Evolutionary conservation across 495 filamentous ascomycete genomes (phyloP), one percentile per base, ranked within the genome.

Genomic region (Tetracladium marchalianum): DNA sequence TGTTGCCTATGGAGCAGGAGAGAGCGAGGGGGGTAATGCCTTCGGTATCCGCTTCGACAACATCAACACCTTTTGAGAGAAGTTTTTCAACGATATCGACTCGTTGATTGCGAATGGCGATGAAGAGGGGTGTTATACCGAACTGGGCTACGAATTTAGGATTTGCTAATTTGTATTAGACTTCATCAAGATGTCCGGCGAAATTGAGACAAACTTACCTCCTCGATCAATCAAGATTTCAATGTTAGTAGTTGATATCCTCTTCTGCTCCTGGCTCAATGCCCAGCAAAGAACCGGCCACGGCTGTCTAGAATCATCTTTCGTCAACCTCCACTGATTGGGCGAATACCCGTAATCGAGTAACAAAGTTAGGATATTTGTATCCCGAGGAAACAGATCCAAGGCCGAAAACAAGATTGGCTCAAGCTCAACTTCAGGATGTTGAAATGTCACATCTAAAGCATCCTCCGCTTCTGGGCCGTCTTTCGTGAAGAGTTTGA

Each of bases 11-110:
- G 3, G n/a, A 17, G 16, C 35, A 13, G 35, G 35, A 37, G 16
- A 37, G 35, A 3, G 35, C 35, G 5, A 37, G 16, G 5, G 35
- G 35, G 35, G 35, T 37, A 5, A 37, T 37, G 2, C 35, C 35
- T 13, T 37, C 16, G 3, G n/a, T 10, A 17, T 37, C 35, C 3
- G 35, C 3, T 27, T 27, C 22, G 22, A 7, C 22, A 27, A 27
- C 22, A 35, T 46, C 43, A 46, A 35, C 43, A 46, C 36, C 33
- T 17, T 35, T n/a, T 46, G 36, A 15, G 34, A 22, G n/a, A 38
- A 33, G 35, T 34, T 44, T 44, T 44, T 17, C 10, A 35, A 44
- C 11, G 9, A 16, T 5, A 10, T 36, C 15, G 15, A 10, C 15
- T 36, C 15, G 35, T 27, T 27, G 35, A 36, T 36, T 16, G 15